phyloP scores from a whole-genome alignment of 495 filamentous ascomycete genomes.

The Umbilicaria muhlenbergii region DNA sequence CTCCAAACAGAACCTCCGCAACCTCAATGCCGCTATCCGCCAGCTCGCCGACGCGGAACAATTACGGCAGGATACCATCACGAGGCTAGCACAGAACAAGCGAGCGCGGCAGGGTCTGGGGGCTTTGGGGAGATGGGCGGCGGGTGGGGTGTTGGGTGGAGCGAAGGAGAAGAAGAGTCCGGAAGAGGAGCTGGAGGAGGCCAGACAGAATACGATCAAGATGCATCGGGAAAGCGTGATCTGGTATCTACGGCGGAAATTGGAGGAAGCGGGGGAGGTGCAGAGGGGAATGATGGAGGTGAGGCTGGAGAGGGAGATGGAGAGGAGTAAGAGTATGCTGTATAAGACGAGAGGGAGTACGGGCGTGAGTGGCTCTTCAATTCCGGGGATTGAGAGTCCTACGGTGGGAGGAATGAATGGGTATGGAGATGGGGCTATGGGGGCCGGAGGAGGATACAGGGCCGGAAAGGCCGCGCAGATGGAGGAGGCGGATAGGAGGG shows the following conservation, averaged over 20 bases:
- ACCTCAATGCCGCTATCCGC: slow-evolving; percentile 61
- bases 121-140: slow-evolving; percentile 57
- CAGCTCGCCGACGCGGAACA: slow-evolving; percentile 69
- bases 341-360: slow-evolving; percentile 41
- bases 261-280: slow-evolving; percentile 59
- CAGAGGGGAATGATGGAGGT: slow-evolving; percentile 89
- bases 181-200: slow-evolving; percentile 59
- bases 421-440: slow-evolving; percentile 1
- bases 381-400: slow-evolving; percentile 7
- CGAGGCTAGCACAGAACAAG: slow-evolving; percentile 49
- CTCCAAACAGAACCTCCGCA: slow-evolving; percentile 66
- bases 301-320: slow-evolving; percentile 63
- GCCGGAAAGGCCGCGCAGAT: slow-evolving; percentile 4
- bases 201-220: slow-evolving; percentile 37
- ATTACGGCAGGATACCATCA: slow-evolving; percentile 58
- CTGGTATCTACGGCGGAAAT: slow-evolving; percentile 56
- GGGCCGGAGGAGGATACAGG: slow-evolving; percentile 3
- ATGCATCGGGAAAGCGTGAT: slow-evolving; percentile 65
- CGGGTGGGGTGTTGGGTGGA: slow-evolving; percentile 26
- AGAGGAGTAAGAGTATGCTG: slow-evolving; percentile 76
- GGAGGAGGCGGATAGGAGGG: slow-evolving; percentile 26
- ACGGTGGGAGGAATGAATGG: not conserved
- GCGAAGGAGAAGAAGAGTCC: slow-evolving; percentile 29
- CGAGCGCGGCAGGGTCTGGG: slow-evolving; percentile 39
- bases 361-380: slow-evolving; percentile 3